A percentile compares a stretch with the other conserved stretches of the same genome.
Conservation (phyloP, 1,139 yeast species). For the Scheffersomyces cryptocercus region DNA sequence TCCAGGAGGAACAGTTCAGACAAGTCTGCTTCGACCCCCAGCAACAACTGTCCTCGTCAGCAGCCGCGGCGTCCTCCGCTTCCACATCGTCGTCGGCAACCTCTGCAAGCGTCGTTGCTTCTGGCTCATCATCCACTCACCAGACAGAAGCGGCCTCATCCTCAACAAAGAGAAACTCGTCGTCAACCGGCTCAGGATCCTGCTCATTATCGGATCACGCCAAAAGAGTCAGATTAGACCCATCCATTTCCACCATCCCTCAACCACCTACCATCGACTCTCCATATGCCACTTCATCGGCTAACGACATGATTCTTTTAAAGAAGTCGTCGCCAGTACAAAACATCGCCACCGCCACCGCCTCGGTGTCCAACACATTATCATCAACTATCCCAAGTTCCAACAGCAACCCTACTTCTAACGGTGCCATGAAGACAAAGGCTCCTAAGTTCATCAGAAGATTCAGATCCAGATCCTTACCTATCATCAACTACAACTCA, state of each 20-base stretch:
- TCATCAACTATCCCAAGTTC: constrained; percentile 4
- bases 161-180: constrained; percentile 15
- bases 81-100: constrained; percentile 7
- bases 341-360: constrained; percentile 4
- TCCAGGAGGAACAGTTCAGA: constrained; percentile 34
- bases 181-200: constrained; percentile 13
- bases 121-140: constrained; percentile 2
- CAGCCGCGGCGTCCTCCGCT: constrained; percentile 8
- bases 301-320: constrained; percentile 2
- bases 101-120: constrained; percentile 7
- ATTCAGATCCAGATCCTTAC: constrained; percentile 45
- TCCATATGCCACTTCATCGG: constrained; percentile 1
- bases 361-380: constrained; percentile 6
- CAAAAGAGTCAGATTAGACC: constrained; percentile 31
- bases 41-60: constrained; percentile 14
- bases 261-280: neutral
- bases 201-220: constrained; percentile 11
- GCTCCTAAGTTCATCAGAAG: constrained; percentile 42
- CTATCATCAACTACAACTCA: constrained; percentile 40
- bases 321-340: constrained; percentile 12
- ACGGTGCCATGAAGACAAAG: constrained; percentile 19
- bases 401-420: constrained; percentile 2
- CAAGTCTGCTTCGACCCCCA: constrained; percentile 34
- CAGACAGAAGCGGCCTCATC: constrained; percentile 11
- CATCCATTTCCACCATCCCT: constrained; percentile 10